phyloP scores from a whole-genome alignment of 495 filamentous ascomycete genomes.

The Lophium mytilinum region DNA sequence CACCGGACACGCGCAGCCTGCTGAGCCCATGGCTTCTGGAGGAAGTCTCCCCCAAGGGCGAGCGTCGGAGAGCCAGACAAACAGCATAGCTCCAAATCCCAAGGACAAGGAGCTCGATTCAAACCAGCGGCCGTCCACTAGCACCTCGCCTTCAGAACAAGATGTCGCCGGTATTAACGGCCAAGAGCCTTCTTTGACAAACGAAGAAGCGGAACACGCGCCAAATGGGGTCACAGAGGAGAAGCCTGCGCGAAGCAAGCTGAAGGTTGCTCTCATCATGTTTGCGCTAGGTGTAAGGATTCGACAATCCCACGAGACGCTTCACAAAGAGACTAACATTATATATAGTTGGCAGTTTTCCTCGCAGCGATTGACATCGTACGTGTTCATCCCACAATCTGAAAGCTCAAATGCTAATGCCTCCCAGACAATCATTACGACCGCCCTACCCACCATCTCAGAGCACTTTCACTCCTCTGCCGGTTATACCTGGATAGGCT shows the following conservation, averaged over 20 bases:
- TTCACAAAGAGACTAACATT: not conserved
- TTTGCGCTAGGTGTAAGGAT: conserved; percentile 24
- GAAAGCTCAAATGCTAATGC: not conserved
- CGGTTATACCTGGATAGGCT: conserved; percentile 50
- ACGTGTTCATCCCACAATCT: not conserved
- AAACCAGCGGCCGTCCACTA: too few relatives aligned
- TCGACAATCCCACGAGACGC: too few relatives aligned
- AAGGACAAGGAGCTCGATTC: too few relatives aligned
- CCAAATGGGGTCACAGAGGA: not conserved
- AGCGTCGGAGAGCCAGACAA: too few relatives aligned
- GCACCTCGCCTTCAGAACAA: too few relatives aligned
- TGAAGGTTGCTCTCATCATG: conserved; percentile 36
- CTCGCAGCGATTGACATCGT: conserved; percentile 32
- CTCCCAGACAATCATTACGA: conserved; percentile 41
- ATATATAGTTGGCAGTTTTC: conserved; percentile 31
- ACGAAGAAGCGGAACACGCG: too few relatives aligned
- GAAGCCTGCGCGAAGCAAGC: conserved; percentile 24
- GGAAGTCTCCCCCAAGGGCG: too few relatives aligned
- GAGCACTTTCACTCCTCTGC: conserved; percentile 37
- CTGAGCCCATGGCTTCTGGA: too few relatives aligned
- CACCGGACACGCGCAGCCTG: too few relatives aligned
- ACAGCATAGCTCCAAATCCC: too few relatives aligned
- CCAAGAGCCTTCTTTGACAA: too few relatives aligned
- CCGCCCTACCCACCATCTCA: conserved; percentile 44
- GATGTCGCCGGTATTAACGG: too few relatives aligned